These are phyloP conservation scores for Bassia scoparia DNA, from an alignment of 148 eudicot genomes.

Conservation along the genomic window DNA sequence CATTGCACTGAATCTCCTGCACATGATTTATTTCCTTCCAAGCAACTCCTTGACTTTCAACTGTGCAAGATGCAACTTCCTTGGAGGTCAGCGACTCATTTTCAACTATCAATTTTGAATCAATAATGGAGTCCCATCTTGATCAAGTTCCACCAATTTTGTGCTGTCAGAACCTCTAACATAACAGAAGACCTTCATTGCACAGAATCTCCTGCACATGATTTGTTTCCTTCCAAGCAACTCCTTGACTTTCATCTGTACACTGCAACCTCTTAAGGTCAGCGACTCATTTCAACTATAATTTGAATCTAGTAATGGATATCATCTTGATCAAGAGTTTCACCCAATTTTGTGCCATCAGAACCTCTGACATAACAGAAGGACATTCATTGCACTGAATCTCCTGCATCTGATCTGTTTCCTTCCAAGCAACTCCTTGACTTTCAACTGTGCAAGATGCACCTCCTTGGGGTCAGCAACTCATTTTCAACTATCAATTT, in stretches of 20 bases:
- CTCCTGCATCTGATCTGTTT: constrained; percentile 9
- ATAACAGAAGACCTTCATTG: constrained; percentile 12
- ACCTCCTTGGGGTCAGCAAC: neutral
- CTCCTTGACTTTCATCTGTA: constrained; percentile 7
- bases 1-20: constrained; percentile 5
- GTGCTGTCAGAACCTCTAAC: neutral
- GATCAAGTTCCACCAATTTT: constrained; percentile 3
- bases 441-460: neutral
- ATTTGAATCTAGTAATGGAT: neutral
- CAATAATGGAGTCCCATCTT: neutral
- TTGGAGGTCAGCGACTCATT: neutral
- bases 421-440: neutral
- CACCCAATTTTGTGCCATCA: neutral
- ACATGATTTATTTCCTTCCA: constrained; percentile 3
- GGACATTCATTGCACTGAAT: constrained; percentile 4
- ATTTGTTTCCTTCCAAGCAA: constrained; percentile 3
- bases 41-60: neutral
- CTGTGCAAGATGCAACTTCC: neutral
- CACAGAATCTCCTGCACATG: neutral
- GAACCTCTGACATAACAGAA: constrained; percentile 3
- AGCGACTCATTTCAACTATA: constrained; percentile 11
- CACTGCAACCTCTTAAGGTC: constrained; percentile 1
- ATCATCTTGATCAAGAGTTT: neutral
- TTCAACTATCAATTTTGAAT: neutral
- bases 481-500: neutral